Conservation (phyloP, 108 stramenopile species). For the Skeletonema marinoi region DNA sequence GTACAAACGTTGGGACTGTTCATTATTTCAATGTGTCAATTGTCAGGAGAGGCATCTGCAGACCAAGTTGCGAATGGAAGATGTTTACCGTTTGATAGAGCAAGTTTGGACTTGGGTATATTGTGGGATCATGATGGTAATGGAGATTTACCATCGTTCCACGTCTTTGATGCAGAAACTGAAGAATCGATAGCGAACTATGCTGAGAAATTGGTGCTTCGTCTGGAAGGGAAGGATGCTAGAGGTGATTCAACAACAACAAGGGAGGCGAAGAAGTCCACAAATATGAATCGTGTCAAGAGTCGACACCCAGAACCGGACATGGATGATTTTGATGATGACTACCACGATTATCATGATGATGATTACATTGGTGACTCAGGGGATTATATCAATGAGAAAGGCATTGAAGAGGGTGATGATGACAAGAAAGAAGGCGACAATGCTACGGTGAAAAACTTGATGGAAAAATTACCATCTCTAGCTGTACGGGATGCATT, state of each 20-base stretch:
- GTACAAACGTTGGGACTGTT: conserved; percentile 41
- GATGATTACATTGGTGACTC: conserved; percentile 24
- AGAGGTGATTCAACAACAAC: conserved; percentile 4
- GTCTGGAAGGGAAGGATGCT: conserved; percentile 25
- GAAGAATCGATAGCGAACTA: conserved; percentile 7
- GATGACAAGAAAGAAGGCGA: conserved; percentile 6
- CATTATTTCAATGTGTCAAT: conserved; percentile 67
- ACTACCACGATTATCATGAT: conserved; percentile 11
- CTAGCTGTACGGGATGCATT: conserved; percentile 14
- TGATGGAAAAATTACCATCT: conserved; percentile 28
- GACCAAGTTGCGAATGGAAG: conserved; percentile 11
- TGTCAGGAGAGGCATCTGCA: conserved; percentile 67
- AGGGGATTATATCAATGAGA: conserved; percentile 13
- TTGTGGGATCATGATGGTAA: conserved; percentile 41
- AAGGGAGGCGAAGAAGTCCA: background rate
- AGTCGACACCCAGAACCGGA: conserved; percentile 3
- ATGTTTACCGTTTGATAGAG: conserved; percentile 65
- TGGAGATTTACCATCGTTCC: conserved; percentile 13
- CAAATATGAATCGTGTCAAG: background rate
- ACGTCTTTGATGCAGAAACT: conserved; percentile 1
- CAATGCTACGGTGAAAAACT: conserved; percentile 10
- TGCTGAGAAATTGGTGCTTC: conserved; percentile 22
- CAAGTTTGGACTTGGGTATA: conserved; percentile 61
- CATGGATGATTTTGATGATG: conserved; percentile 25
- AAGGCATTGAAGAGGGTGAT: conserved; percentile 11